Evolutionary conservation across 805 yeast species (phyloP).

Genomic region (Yamadazyma insecticola): DNA sequence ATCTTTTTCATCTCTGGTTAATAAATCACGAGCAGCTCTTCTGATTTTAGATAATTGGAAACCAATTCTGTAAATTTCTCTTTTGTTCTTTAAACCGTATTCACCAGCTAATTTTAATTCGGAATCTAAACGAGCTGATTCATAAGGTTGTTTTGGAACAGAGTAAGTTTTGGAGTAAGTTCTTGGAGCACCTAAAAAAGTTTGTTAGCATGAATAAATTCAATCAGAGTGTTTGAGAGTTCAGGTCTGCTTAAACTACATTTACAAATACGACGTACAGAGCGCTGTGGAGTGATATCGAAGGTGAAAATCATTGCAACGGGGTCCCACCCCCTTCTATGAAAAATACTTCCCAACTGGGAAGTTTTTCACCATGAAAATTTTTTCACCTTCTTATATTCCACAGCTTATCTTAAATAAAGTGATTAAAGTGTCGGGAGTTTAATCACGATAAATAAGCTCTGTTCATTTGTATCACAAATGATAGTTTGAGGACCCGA

Average conservation of each 20-base stretch:
- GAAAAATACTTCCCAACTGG: too few relatives aligned
- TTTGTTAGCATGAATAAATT: constrained; percentile 7
- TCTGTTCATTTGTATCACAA: constrained; percentile 5
- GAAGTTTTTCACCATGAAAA: too few relatives aligned
- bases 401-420: constrained; percentile 15
- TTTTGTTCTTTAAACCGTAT: constrained; percentile 99
- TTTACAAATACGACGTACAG: too few relatives aligned
- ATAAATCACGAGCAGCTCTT: constrained; percentile 99
- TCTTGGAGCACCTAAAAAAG: constrained; percentile 85
- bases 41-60: constrained; percentile 99
- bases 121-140: constrained; percentile 98
- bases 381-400: too few relatives aligned
- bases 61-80: constrained; percentile 99
- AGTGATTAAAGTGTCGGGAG: constrained; percentile 85
- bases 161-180: constrained; percentile 99
- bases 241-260: too few relatives aligned
- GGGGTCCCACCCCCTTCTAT: too few relatives aligned
- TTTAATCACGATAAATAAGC: constrained; percentile 52
- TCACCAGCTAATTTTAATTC: constrained; percentile 99
- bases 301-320: too few relatives aligned
- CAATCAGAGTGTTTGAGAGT: too few relatives aligned
- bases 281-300: too few relatives aligned
- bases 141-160: constrained; percentile 99
- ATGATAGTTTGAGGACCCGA: constrained; percentile 59
- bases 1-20: constrained; percentile 99